phyloP scores from a whole-genome alignment of 805 yeast genomes.

The Tetrapisispora pingtungensis region DNA sequence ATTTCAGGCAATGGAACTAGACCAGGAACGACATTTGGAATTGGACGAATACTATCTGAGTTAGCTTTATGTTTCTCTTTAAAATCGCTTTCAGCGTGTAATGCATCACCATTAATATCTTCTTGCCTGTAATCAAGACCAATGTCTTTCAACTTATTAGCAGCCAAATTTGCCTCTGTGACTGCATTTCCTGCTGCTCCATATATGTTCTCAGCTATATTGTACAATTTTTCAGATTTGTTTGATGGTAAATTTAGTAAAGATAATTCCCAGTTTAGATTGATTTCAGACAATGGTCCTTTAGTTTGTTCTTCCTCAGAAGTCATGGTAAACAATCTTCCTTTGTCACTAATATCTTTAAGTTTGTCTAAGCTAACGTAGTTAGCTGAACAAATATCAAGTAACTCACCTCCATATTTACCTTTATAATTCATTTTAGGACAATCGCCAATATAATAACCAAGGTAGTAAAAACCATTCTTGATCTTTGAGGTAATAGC shows the following conservation, averaged over 20 bases:
- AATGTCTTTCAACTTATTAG: slow-evolving; percentile 9
- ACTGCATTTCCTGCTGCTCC: slow-evolving; percentile 29
- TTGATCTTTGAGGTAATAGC: slow-evolving; percentile 36
- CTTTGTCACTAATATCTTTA: slow-evolving; percentile 14
- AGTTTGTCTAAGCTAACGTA: slow-evolving; percentile 28
- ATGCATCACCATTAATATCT: slow-evolving; percentile 1
- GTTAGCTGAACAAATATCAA: slow-evolving; percentile 43
- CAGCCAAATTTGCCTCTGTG: slow-evolving; percentile 13
- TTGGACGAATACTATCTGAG: neutral
- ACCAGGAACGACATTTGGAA: slow-evolving; percentile 44
- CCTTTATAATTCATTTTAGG: slow-evolving; percentile 74
- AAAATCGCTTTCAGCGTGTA: neutral
- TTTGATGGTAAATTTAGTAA: slow-evolving; percentile 4
- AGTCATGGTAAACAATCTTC: slow-evolving; percentile 18
- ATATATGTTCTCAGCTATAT: slow-evolving; percentile 33
- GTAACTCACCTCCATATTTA: slow-evolving; percentile 64
- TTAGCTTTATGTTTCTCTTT: slow-evolving; percentile 3
- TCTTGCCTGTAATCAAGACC: slow-evolving; percentile 15
- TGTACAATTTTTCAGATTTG: slow-evolving; percentile 1
- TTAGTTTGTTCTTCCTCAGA: slow-evolving; percentile 2
- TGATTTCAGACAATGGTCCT: slow-evolving; percentile 4
- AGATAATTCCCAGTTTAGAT: slow-evolving; percentile 3
- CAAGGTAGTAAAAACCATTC: slow-evolving; percentile 59
- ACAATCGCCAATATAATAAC: slow-evolving; percentile 73
- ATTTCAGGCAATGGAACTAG: slow-evolving; percentile 39